A percentile compares a stretch with the other conserved stretches of the same genome.
These are phyloP conservation scores for Tinospora cordifolia DNA, from an alignment of 164 flowering plant species.

Conservation along the genomic window DNA sequence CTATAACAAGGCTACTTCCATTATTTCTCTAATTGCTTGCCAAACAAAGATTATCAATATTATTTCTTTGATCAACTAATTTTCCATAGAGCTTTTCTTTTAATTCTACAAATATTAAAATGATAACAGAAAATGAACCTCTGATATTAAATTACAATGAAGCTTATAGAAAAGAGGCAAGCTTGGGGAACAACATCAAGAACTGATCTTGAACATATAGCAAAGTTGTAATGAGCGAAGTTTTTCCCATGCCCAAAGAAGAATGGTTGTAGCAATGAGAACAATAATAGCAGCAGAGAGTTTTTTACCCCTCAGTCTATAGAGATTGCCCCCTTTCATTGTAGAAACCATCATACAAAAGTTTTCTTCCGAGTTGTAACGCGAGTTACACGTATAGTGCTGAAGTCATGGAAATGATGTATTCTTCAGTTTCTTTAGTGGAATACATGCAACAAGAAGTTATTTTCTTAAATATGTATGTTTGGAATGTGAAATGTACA, in stretches of 20 bases:
- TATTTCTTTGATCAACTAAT: background rate
- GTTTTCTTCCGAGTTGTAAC: background rate
- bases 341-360: constrained; percentile 4
- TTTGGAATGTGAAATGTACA: background rate
- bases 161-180: constrained; percentile 2
- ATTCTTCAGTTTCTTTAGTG: background rate
- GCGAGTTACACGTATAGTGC: background rate
- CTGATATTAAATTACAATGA: background rate
- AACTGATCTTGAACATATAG: constrained; percentile 32
- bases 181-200: constrained; percentile 41
- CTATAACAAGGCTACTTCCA: no score
- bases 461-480: background rate
- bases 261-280: constrained; percentile 38
- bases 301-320: constrained; percentile 33
- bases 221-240: constrained; percentile 30
- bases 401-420: background rate
- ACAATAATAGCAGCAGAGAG: constrained; percentile 28
- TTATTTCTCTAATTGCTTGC: no score
- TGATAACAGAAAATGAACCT: background rate
- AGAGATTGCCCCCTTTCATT: constrained; percentile 50
- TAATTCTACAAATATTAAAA: background rate
- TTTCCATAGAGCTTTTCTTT: background rate
- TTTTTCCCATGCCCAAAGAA: constrained; percentile 51
- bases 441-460: background rate
- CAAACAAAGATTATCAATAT: background rate